Evolutionary conservation across 2,329 filamentous ascomycete species (phyloP).

Genomic region (Aphanocladium album): DNA sequence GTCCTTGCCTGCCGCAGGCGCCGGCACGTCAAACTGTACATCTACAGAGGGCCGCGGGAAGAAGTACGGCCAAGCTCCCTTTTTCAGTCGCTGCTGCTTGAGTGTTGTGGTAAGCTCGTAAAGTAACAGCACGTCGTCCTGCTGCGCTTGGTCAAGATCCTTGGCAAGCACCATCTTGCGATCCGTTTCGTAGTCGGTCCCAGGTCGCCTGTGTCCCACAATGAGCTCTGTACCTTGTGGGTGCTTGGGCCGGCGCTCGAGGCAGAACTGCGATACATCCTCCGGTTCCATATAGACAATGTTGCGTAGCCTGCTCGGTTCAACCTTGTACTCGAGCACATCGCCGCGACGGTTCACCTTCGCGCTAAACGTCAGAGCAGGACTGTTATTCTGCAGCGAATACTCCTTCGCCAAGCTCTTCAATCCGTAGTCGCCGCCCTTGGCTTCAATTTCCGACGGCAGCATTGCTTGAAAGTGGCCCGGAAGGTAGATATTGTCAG

Average conservation of each 20-base stretch:
- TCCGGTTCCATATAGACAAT: constrained; percentile 54
- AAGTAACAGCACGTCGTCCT: constrained; percentile 43
- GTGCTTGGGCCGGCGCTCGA: constrained; percentile 24
- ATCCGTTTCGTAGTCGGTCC: constrained; percentile 19
- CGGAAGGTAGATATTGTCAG: constrained; percentile 55
- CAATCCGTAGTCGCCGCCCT: constrained; percentile 26
- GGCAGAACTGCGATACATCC: constrained; percentile 42
- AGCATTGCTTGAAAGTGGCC: constrained; percentile 57
- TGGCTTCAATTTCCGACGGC: constrained; percentile 30
- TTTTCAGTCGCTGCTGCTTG: constrained; percentile 36
- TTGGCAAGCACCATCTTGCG: constrained; percentile 40
- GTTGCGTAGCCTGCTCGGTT: constrained; percentile 47
- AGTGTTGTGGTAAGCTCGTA: constrained; percentile 43
- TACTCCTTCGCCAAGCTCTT: constrained; percentile 43
- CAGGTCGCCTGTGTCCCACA: constrained; percentile 23
- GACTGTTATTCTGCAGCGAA: constrained; percentile 47
- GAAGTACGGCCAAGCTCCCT: constrained; percentile 47
- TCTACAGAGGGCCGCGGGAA: constrained; percentile 37
- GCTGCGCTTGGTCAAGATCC: constrained; percentile 38
- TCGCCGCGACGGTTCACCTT: constrained; percentile 48
- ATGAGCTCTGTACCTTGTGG: constrained; percentile 23
- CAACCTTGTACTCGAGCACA: constrained; percentile 50
- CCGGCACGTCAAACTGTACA: constrained; percentile 36
- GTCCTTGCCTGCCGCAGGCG: constrained; percentile 4
- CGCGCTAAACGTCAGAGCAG: constrained; percentile 59